Evolutionary conservation across 2,329 filamentous ascomycete species (phyloP).

Genomic region (Nemania diffusa): DNA sequence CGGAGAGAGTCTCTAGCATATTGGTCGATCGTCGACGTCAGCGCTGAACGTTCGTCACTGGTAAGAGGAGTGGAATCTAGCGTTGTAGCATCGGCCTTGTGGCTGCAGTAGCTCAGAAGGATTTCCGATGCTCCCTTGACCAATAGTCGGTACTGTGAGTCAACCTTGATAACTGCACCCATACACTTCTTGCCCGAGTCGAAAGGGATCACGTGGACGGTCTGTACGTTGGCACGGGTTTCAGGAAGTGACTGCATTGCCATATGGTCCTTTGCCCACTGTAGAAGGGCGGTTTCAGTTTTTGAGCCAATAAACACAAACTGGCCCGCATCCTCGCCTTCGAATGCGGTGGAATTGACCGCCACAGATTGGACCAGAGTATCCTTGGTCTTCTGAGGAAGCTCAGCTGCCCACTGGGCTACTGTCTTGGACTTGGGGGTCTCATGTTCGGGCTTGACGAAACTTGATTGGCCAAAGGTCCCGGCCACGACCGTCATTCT

Average conservation of each 20-base stretch:
- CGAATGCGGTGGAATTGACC: conserved; percentile 69
- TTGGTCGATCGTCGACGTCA: conserved; percentile 66
- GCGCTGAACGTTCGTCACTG: conserved; percentile 63
- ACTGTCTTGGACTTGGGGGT: conserved; percentile 39
- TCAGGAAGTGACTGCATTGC: conserved; percentile 60
- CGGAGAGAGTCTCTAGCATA: conserved; percentile 76
- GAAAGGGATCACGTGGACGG: conserved; percentile 63
- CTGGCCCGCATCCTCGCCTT: conserved; percentile 59
- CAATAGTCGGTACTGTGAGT: conserved; percentile 59
- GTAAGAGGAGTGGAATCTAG: conserved; percentile 63
- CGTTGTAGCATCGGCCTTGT: conserved; percentile 46
- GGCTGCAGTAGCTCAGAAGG: conserved; percentile 57
- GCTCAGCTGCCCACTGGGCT: conserved; percentile 47
- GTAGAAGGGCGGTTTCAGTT: conserved; percentile 65
- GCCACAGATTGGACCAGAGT: conserved; percentile 57
- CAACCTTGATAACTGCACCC: conserved; percentile 63
- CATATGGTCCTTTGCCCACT: conserved; percentile 61
- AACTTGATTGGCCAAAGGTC: conserved; percentile 63
- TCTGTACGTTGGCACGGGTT: conserved; percentile 57
- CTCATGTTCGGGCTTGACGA: conserved; percentile 43
- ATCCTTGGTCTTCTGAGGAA: conserved; percentile 48
- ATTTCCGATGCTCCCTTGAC: conserved; percentile 69
- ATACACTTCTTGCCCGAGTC: conserved; percentile 67
- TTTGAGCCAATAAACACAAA: conserved; percentile 64
- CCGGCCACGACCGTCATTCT: conserved; percentile 82